Evolutionary conservation across 2,329 filamentous ascomycete species (phyloP).

Genomic region (Hypoxylon sp.): DNA sequence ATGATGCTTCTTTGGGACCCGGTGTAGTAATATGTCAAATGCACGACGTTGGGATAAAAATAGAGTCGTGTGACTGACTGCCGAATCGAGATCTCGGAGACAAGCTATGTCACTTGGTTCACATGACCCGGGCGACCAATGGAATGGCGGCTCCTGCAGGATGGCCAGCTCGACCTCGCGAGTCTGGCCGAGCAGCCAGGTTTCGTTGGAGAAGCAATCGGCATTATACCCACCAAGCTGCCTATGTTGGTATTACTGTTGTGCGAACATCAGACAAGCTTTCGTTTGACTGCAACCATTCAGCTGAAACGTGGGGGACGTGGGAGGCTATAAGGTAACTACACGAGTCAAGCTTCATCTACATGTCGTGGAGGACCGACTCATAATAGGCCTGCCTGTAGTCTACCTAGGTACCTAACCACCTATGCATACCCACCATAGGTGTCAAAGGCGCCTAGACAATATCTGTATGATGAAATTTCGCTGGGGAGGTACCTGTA

Average conservation of each 20-base stretch:
- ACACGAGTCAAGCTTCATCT: too few relatives aligned
- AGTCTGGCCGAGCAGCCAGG: not conserved
- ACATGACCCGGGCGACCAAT: too few relatives aligned
- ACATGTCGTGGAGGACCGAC: not conserved
- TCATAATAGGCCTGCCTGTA: not conserved
- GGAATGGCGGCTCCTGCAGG: too few relatives aligned
- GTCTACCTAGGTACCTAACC: not conserved
- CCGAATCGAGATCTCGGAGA: not conserved
- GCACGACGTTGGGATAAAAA: not conserved
- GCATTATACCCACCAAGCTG: not conserved
- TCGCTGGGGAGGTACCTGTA: too few relatives aligned
- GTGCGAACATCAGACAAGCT: not conserved
- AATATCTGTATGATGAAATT: too few relatives aligned
- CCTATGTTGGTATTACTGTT: not conserved
- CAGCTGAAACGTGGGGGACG: not conserved
- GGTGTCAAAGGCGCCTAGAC: too few relatives aligned
- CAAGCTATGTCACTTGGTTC: too few relatives aligned
- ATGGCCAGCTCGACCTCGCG: slow-evolving; percentile 1
- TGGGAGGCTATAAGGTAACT: too few relatives aligned
- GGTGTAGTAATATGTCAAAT: slow-evolving; percentile 10
- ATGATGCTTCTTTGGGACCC: not conserved
- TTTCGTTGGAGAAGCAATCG: not conserved
- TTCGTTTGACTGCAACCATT: too few relatives aligned
- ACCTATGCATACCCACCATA: too few relatives aligned
- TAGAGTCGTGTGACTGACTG: not conserved